Base-by-base conservation (phyloP, 2,329 filamentous ascomycete genomes). In the Saccharata proteae region DNA sequence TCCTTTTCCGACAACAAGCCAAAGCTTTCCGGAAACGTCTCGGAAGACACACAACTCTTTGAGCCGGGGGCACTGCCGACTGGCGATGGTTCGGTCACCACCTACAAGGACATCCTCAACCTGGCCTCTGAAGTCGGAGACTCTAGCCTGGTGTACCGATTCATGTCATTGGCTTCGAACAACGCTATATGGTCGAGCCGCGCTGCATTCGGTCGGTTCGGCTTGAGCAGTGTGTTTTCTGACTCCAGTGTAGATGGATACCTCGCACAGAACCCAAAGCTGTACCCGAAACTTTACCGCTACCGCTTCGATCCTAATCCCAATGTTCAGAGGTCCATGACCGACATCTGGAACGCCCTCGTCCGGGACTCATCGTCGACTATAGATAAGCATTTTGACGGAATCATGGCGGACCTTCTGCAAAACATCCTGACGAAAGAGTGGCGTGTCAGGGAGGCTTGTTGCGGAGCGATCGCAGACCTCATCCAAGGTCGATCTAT, bases 111-210 rank as follows among this genome's bases (percentile, higher is more conserved):
- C 48, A 96, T 98, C 42, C 81, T 98, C 55, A 90, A 70, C 43
- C 65, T 98, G 28, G 90, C 90, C n/a, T 83, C 88, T 25, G 90
- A 98, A 58, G 86, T 94, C 19, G 90, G 90, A 8, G 88, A 98
- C 47, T 88, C 90, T 36, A 86, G 81, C 43, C 65, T 98, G n/a
- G 82, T 96, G 1, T 98, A 98, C 62, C 84, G 86, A 38, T 96
- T 98, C 59, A 98, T 98, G 90, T 88, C 86, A 1, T 68, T 98
- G 43, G 90, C 90, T 3, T 84, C 85, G 2, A 93, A 94, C 47
- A 92, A 93, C 28, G 85, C 86, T 1, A 92, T 93, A 11, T 98
- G 90, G 90, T 88, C 85, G 2, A 93, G 85, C n/a, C 74, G 90
- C 30, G 92, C 90, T 1, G 90, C 90, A 0, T 96, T 98, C 56